Evolutionary conservation across 202 grass and related monocot genomes (phyloP).

Genomic region (Panicum virgatum): DNA sequence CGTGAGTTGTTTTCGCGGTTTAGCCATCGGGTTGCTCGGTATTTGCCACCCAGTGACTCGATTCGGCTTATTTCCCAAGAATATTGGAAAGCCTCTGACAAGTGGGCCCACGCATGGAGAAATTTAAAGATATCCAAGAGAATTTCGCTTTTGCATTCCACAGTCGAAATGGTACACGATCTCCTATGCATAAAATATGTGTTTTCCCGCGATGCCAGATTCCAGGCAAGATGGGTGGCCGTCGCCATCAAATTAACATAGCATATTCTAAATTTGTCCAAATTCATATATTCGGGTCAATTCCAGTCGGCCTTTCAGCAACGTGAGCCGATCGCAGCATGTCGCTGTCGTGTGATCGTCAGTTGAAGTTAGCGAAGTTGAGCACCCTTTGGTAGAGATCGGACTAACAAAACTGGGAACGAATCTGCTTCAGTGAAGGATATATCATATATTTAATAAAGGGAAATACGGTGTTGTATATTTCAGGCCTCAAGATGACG

Average conservation of each 20-base stretch:
- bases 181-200: not conserved
- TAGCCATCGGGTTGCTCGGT: not conserved
- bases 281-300: not conserved
- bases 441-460: not conserved
- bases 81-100: not conserved
- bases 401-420: not conserved
- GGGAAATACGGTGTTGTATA: not conserved
- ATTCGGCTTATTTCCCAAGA: slow-evolving; percentile 22
- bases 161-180: not conserved
- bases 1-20: slow-evolving; percentile 26
- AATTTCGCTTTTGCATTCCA: not conserved
- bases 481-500: not conserved
- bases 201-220: not conserved
- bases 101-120: not conserved
- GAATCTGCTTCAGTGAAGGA: not conserved
- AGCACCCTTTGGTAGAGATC: not conserved
- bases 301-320: not conserved
- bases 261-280: not conserved
- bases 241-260: slow-evolving; percentile 8
- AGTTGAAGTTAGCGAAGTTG: not conserved
- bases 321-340: not conserved
- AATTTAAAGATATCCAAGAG: not conserved
- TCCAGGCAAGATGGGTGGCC: not conserved
- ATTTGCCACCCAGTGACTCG: not conserved
- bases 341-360: not conserved